phyloP scores from a whole-genome alignment of 441 rosid genomes.

The Populus tomentosa region DNA sequence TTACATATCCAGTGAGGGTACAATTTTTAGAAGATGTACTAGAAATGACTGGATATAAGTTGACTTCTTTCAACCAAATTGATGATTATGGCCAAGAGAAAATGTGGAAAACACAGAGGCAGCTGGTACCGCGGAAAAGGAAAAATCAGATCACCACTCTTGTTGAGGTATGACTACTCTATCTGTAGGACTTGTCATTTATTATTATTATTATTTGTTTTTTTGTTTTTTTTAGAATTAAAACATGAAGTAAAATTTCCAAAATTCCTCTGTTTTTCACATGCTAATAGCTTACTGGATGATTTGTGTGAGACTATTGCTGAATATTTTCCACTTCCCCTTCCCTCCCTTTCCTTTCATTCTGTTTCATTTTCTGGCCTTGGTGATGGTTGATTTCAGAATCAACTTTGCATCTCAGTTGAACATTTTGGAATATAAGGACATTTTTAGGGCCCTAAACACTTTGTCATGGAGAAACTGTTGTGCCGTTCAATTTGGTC shows the following conservation, averaged over 20 bases:
- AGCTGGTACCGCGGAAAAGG: slow-evolving; percentile 83
- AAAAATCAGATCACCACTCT: slow-evolving; percentile 89
- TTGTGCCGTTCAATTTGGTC: neutral
- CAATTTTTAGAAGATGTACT: slow-evolving; percentile 88
- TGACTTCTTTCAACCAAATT: slow-evolving; percentile 86
- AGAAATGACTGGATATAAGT: slow-evolving; percentile 86
- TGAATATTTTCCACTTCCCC: neutral
- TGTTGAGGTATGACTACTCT: slow-evolving; percentile 69
- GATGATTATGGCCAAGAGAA: slow-evolving; percentile 99
- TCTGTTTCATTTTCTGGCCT: neutral
- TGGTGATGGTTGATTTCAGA: neutral
- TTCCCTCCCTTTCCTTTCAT: neutral
- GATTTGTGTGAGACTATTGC: neutral
- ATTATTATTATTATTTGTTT: neutral
- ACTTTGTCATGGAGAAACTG: neutral
- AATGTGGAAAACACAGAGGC: slow-evolving; percentile 93
- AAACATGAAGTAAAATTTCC: too few relatives aligned
- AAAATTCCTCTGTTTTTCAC: too few relatives aligned
- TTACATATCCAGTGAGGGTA: slow-evolving; percentile 78
- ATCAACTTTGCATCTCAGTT: too few relatives aligned
- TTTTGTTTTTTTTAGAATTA: too few relatives aligned
- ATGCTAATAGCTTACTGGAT: too few relatives aligned
- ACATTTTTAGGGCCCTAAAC: neutral
- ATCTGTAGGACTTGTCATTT: neutral
- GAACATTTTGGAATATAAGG: too few relatives aligned